These are phyloP conservation scores for Vaucheria bursata DNA, from an alignment of 352 stramenopile species.

Conservation along the genomic window DNA sequence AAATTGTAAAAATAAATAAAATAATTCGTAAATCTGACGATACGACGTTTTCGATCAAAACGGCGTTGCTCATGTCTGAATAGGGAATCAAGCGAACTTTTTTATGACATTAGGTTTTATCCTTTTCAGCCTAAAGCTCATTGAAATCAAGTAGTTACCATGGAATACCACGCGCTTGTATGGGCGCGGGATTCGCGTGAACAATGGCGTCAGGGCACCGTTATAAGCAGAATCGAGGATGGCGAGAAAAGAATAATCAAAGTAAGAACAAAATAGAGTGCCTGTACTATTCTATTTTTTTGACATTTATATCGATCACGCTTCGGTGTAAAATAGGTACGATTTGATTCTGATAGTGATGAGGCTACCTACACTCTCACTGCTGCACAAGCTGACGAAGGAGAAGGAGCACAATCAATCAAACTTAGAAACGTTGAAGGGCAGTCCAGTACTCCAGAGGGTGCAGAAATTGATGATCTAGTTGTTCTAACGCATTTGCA, in stretches of 20 bases:
- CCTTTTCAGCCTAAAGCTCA: too few species aligned
- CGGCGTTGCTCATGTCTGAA: too few species aligned
- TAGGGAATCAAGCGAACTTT: not conserved
- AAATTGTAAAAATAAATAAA: too few species aligned
- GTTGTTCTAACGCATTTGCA: constrained; percentile 47
- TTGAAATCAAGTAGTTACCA: too few species aligned
- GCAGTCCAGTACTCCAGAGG: constrained; percentile 34
- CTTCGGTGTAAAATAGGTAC: not conserved
- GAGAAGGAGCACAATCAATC: constrained; percentile 34
- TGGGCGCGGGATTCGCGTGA: constrained; percentile 31
- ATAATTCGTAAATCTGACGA: too few species aligned
- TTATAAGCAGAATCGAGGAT: constrained; percentile 21
- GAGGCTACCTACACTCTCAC: constrained; percentile 32
- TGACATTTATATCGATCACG: not conserved
- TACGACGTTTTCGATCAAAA: too few species aligned
- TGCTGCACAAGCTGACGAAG: constrained; percentile 37
- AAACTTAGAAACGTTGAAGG: constrained; percentile 48
- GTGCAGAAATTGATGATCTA: constrained; percentile 31
- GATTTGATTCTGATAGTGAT: constrained; percentile 14
- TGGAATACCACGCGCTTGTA: constrained; percentile 44
- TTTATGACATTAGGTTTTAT: too few species aligned
- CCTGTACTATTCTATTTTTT: not conserved
- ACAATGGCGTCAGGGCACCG: constrained; percentile 24
- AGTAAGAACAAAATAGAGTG: not conserved
- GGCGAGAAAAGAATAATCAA: not conserved